phyloP scores from a whole-genome alignment of 2,329 filamentous ascomycete genomes.

The Exophiala sp. region DNA sequence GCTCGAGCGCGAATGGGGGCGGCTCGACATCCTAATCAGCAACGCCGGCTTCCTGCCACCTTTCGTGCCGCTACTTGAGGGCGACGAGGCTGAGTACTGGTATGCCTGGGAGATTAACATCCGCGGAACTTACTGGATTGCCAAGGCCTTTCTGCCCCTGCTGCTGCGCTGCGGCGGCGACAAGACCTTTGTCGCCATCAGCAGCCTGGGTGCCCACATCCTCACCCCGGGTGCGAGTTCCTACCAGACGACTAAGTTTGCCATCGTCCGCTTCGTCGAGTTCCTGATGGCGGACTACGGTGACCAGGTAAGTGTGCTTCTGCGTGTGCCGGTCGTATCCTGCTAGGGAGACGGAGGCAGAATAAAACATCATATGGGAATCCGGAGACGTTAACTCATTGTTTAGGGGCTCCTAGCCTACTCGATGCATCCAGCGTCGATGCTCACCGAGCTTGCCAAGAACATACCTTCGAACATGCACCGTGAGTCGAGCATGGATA shows the following conservation, averaged over 20 bases:
- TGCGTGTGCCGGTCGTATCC: conserved; percentile 3
- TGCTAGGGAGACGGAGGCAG: conserved; percentile 1
- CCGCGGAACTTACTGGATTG: conserved; percentile 15
- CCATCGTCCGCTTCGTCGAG: conserved; percentile 44
- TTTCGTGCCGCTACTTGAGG: conserved; percentile 14
- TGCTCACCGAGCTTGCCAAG: conserved; percentile 15
- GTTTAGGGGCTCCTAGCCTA: conserved; percentile 17
- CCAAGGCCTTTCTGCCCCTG: conserved; percentile 30
- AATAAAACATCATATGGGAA: conserved; percentile 6
- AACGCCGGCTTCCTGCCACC: conserved; percentile 31
- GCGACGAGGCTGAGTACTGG: conserved; percentile 23
- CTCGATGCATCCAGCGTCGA: conserved; percentile 17
- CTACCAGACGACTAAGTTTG: conserved; percentile 48
- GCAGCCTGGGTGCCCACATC: conserved; percentile 40
- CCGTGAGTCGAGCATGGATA: conserved; percentile 1
- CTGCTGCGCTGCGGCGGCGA: conserved; percentile 27
- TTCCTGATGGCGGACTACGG: conserved; percentile 45
- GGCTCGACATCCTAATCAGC: conserved; percentile 35
- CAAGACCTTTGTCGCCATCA: conserved; percentile 35
- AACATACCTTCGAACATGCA: conserved; percentile 13
- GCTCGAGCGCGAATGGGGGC: conserved; percentile 30
- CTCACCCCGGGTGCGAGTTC: conserved; percentile 37
- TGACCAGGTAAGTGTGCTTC: conserved; percentile 31
- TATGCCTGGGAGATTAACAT: conserved; percentile 25
- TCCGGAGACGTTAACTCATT: conserved; percentile 3